phyloP scores from a whole-genome alignment of 352 stramenopile species.

The Aphanomyces stellatus region DNA sequence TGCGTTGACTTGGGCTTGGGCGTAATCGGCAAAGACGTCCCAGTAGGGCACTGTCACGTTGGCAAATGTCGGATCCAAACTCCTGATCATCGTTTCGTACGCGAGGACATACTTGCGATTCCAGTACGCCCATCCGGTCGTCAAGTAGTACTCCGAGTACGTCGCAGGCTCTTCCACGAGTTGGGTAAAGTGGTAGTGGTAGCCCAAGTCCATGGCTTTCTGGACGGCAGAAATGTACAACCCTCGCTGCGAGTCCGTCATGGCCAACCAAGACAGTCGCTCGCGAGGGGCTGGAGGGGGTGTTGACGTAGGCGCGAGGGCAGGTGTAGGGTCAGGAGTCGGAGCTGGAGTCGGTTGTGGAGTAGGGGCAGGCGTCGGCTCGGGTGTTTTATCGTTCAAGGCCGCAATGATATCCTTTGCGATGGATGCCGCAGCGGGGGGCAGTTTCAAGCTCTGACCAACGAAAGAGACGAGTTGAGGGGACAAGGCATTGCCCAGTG shows the following conservation, averaged over 20 bases:
- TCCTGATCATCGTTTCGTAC: slow-evolving; percentile 65
- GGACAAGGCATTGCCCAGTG: too few species aligned
- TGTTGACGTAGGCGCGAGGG: background rate
- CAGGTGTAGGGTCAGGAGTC: background rate
- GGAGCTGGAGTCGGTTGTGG: background rate
- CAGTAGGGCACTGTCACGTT: slow-evolving; percentile 73
- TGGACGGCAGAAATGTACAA: slow-evolving; percentile 42
- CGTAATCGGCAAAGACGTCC: slow-evolving; percentile 67
- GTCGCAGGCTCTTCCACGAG: slow-evolving; percentile 39
- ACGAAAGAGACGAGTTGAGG: too few species aligned
- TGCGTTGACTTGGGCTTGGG: slow-evolving; percentile 25
- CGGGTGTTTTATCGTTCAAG: background rate
- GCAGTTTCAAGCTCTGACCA: too few species aligned
- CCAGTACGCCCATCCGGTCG: slow-evolving; percentile 69
- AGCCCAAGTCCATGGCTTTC: slow-evolving; percentile 40
- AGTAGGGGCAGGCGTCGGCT: background rate
- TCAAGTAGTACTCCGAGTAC: slow-evolving; percentile 39
- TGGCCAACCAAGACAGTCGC: slow-evolving; percentile 37
- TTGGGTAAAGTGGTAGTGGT: slow-evolving; percentile 51
- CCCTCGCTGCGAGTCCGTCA: slow-evolving; percentile 27
- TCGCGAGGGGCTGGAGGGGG: slow-evolving; percentile 21
- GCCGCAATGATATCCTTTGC: too few species aligned
- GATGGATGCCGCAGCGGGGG: too few species aligned
- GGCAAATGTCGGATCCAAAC: slow-evolving; percentile 41
- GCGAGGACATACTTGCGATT: slow-evolving; percentile 47